Conservation (phyloP, 164 flowering plant species). For the Stephania japonica region DNA sequence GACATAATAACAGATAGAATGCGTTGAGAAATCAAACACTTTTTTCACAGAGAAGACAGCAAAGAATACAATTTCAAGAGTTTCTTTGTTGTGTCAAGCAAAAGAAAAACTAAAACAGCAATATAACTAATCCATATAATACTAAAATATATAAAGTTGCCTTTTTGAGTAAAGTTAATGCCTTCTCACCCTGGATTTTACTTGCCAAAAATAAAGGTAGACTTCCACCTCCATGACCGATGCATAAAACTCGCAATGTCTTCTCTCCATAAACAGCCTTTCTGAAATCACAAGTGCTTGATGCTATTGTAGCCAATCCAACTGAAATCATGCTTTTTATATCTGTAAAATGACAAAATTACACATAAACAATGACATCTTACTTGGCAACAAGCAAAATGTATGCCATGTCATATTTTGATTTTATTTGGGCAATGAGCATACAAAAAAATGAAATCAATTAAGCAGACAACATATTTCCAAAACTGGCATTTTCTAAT, state of each 20-base stretch:
- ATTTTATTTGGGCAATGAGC: neutral
- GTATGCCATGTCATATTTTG: neutral
- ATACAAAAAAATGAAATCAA: neutral
- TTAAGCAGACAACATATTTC: neutral
- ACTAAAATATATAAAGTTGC: neutral
- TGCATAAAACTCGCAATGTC: conserved; percentile 61
- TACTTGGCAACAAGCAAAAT: neutral
- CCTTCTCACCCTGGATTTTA: conserved; percentile 56
- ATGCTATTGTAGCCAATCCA: conserved; percentile 65
- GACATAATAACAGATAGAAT: neutral
- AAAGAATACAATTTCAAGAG: neutral
- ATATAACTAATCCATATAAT: neutral
- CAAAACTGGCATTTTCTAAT: too few species aligned
- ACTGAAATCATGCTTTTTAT: conserved; percentile 78
- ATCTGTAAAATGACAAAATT: conserved; percentile 42
- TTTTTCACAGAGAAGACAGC: neutral
- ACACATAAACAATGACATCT: neutral
- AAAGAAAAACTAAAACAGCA: neutral
- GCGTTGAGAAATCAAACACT: neutral
- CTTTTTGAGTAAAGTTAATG: neutral
- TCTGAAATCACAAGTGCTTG: conserved; percentile 44
- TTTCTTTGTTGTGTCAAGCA: neutral
- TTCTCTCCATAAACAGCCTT: conserved; percentile 44
- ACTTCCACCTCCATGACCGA: conserved; percentile 98
- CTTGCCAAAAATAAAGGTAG: conserved; percentile 86